phyloP scores from a whole-genome alignment of 2,329 filamentous ascomycete genomes.

The Microcyclospora tardicrescens region DNA sequence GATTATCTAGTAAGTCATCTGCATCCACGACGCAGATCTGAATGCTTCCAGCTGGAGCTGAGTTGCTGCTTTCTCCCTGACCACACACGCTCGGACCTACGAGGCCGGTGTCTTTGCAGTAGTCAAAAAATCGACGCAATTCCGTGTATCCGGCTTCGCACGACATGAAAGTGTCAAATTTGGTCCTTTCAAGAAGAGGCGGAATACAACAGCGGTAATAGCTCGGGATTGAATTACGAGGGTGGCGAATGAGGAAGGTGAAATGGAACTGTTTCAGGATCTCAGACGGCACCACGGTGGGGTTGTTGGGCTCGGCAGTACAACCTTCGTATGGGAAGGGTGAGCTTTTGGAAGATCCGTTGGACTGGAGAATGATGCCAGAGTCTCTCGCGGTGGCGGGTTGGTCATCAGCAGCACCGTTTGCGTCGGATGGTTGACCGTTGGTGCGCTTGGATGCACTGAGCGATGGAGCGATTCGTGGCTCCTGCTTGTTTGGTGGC shows the following conservation, averaged over 20 bases:
- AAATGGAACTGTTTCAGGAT: conserved; percentile 76
- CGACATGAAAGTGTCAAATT: conserved; percentile 76
- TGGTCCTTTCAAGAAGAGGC: conserved; percentile 67
- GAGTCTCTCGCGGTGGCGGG: conserved; percentile 14
- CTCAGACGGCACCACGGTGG: conserved; percentile 66
- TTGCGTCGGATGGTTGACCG: conserved; percentile 29
- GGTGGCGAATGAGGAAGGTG: conserved; percentile 92
- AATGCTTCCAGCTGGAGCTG: conserved; percentile 24
- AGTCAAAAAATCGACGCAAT: conserved; percentile 77
- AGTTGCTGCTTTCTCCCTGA: conserved; percentile 10
- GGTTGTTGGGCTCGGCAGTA: conserved; percentile 55
- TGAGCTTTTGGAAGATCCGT: conserved; percentile 17
- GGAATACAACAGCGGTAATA: conserved; percentile 92
- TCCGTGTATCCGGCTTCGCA: conserved; percentile 84
- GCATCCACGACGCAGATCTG: conserved; percentile 82
- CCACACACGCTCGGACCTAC: conserved; percentile 55
- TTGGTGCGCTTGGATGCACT: conserved; percentile 44
- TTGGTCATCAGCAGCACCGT: not conserved
- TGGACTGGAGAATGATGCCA: conserved; percentile 16
- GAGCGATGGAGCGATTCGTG: conserved; percentile 68
- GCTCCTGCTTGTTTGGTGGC: conserved; percentile 55
- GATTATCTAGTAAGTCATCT: conserved; percentile 83
- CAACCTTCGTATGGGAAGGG: conserved; percentile 47
- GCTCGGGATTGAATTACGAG: conserved; percentile 79
- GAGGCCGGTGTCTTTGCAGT: conserved; percentile 53